Percentiles rank a stretch among this genome's conserved stretches.
phyloP scores from a whole-genome alignment of 306 rosid genomes.

The Gleditsia sinensis region DNA sequence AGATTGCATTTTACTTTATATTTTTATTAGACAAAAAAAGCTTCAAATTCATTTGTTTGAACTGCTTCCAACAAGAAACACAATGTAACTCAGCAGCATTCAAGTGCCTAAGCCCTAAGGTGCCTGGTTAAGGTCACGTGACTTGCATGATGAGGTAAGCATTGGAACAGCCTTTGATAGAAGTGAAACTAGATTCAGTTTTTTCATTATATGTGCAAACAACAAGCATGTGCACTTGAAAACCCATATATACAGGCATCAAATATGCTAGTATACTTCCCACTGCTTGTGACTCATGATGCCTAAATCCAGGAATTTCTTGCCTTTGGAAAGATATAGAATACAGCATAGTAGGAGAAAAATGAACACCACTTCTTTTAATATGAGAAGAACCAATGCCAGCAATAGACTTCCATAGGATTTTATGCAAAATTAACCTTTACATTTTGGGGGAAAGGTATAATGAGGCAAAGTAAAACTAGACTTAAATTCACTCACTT shows the following conservation, averaged over 20 bases:
- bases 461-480: slow-evolving; percentile 20
- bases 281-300: neutral
- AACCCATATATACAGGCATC: neutral
- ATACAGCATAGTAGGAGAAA: slow-evolving; percentile 9
- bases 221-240: neutral
- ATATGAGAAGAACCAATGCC: slow-evolving; percentile 1
- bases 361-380: neutral
- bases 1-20: neutral
- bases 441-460: neutral
- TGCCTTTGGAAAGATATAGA: neutral
- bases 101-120: neutral
- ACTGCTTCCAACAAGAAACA: neutral
- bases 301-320: neutral
- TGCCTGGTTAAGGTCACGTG: neutral
- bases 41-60: neutral
- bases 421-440: slow-evolving; percentile 12
- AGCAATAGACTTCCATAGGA: neutral
- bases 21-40: neutral
- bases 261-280: neutral
- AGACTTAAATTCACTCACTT: slow-evolving; percentile 48
- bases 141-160: too few relatives aligned
- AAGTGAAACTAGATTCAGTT: too few relatives aligned
- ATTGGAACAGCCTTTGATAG: too few relatives aligned
- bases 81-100: neutral
- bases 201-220: neutral